Conservation (phyloP, 2,329 filamentous ascomycete genomes). For the Neopestalotiopsis rosae region DNA sequence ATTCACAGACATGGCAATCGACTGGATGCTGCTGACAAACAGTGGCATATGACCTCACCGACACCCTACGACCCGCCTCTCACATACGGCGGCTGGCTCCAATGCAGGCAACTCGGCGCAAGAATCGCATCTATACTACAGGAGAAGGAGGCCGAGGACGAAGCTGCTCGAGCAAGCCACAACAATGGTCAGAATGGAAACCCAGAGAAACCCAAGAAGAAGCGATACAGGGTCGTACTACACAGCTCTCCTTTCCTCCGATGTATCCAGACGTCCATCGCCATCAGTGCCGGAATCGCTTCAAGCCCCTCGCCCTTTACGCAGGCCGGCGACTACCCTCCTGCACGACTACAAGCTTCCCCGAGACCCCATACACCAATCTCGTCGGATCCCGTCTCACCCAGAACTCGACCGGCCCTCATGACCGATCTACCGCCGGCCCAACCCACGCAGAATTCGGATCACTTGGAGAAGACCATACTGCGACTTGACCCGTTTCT, state of each 20-base stretch:
- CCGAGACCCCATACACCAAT: slow-evolving; percentile 27
- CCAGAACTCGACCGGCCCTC: slow-evolving; percentile 26
- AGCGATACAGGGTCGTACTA: slow-evolving; percentile 79
- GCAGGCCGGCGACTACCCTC: slow-evolving; percentile 28
- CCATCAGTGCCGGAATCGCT: slow-evolving; percentile 83
- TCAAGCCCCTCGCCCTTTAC: slow-evolving; percentile 54
- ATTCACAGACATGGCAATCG: slow-evolving; percentile 80
- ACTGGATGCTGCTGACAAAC: slow-evolving; percentile 91
- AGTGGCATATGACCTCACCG: slow-evolving; percentile 92
- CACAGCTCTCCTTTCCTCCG: slow-evolving; percentile 94
- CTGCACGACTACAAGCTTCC: slow-evolving; percentile 26
- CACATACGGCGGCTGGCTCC: slow-evolving; percentile 92
- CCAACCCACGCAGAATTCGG: slow-evolving; percentile 25
- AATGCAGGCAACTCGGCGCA: slow-evolving; percentile 80
- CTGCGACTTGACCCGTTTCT: slow-evolving; percentile 90
- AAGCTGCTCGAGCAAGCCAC: slow-evolving; percentile 41
- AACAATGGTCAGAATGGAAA: slow-evolving; percentile 23
- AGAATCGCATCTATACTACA: slow-evolving; percentile 79
- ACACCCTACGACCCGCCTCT: slow-evolving; percentile 95
- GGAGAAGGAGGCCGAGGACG: slow-evolving; percentile 54
- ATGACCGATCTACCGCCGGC: slow-evolving; percentile 26
- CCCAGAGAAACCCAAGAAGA: slow-evolving; percentile 47
- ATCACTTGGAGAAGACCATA: slow-evolving; percentile 57
- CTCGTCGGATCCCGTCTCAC: slow-evolving; percentile 24
- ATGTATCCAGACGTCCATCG: slow-evolving; percentile 91